A percentile compares a stretch with the other conserved stretches of the same genome.
phyloP scores from a whole-genome alignment of 2,329 filamentous ascomycete genomes.

The Cordyceps cicadae region DNA sequence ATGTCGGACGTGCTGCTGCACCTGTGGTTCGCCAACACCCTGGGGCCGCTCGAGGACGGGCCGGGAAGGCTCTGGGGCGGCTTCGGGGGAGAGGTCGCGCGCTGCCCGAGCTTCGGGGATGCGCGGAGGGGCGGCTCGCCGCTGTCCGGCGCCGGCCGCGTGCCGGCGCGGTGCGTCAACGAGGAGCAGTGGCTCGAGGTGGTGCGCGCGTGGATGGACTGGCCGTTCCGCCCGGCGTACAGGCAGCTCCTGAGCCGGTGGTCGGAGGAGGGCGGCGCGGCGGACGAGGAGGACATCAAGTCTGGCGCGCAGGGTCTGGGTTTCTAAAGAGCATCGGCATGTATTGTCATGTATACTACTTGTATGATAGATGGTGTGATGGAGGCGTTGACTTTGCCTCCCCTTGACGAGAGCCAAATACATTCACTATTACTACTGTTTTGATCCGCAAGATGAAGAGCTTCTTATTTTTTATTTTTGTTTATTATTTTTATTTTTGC shows the following conservation, averaged over 20 bases:
- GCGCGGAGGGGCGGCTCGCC: constrained; percentile 37
- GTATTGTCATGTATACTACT: not conserved
- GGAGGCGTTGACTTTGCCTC: not conserved
- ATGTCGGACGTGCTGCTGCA: constrained; percentile 41
- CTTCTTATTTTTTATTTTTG: too few relatives aligned
- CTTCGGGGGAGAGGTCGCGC: constrained; percentile 42
- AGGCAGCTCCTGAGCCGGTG: constrained; percentile 38
- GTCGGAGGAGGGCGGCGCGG: constrained; percentile 21
- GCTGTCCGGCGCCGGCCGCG: constrained; percentile 18
- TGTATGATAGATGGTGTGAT: not conserved
- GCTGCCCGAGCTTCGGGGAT: constrained; percentile 43
- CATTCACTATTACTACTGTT: too few relatives aligned
- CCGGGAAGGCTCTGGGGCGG: constrained; percentile 52
- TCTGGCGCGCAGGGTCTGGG: constrained; percentile 14
- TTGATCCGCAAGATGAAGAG: too few relatives aligned
- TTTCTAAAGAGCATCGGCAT: not conserved
- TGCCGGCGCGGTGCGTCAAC: constrained; percentile 43
- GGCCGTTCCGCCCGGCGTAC: constrained; percentile 54
- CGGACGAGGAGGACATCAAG: constrained; percentile 21
- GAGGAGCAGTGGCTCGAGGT: constrained; percentile 49
- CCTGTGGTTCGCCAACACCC: constrained; percentile 33
- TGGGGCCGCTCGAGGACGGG: constrained; percentile 35
- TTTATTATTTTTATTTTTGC: not conserved
- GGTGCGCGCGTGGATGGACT: constrained; percentile 51
- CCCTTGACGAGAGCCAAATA: not conserved